phyloP scores from a whole-genome alignment of 495 filamentous ascomycete species.

The Penicillium longicatenatum region DNA sequence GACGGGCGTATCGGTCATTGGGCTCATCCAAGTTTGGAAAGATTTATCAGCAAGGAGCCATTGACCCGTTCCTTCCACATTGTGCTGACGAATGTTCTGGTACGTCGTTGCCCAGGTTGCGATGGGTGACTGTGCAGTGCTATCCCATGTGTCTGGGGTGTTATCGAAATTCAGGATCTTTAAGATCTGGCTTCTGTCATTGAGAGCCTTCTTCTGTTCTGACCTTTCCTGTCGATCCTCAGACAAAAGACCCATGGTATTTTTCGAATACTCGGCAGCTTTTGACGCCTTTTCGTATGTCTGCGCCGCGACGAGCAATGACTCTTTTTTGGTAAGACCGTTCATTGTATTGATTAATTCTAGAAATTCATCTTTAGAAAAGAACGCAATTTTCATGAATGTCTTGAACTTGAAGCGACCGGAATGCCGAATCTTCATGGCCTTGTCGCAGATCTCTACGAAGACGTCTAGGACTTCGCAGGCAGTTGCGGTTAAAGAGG shows the following conservation, averaged over 20 bases:
- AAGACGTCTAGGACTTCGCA: slow-evolving; percentile 6
- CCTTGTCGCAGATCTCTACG: slow-evolving; percentile 7
- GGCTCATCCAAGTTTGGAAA: slow-evolving; percentile 4
- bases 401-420: slow-evolving; percentile 5
- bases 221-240: slow-evolving; percentile 2
- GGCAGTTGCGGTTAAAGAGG: neutral
- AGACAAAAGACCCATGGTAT: neutral
- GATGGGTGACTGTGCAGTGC: slow-evolving; percentile 3
- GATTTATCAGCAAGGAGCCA: slow-evolving; percentile 3
- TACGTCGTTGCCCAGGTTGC: slow-evolving; percentile 10
- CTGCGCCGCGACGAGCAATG: neutral
- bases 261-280: neutral
- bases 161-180: slow-evolving; percentile 2
- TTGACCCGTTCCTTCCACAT: slow-evolving; percentile 11
- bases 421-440: slow-evolving; percentile 3
- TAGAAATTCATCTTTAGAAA: slow-evolving; percentile 2
- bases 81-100: slow-evolving; percentile 8
- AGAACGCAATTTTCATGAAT: slow-evolving; percentile 11
- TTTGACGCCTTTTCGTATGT: slow-evolving; percentile 3
- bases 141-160: slow-evolving; percentile 12
- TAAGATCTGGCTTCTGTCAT: neutral
- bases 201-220: neutral
- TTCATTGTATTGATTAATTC: slow-evolving; percentile 6
- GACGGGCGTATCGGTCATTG: neutral
- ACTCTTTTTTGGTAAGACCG: slow-evolving; percentile 4